A percentile compares a stretch with the other conserved stretches of the same genome.
These are phyloP conservation scores for Melastoma malabathricum DNA, from an alignment of 345 rosid species.

Conservation along the genomic window DNA sequence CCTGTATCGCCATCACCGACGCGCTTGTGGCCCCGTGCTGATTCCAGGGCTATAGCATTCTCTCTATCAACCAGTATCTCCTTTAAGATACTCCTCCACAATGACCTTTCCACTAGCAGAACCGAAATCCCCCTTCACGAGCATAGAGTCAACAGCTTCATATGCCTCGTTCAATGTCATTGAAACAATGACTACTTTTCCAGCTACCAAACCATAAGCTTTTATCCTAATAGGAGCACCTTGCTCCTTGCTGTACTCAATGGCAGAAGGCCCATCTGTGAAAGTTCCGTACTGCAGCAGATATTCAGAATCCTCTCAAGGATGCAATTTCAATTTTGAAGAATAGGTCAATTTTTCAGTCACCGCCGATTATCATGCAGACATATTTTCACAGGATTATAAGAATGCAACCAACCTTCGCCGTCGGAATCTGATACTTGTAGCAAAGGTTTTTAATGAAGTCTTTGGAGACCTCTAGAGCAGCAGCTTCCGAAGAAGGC, in stretches of 20 bases:
- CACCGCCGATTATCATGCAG: not conserved
- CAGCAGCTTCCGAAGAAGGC: constrained; percentile 93
- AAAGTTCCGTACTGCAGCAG: constrained; percentile 57
- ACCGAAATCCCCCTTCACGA: constrained; percentile 63
- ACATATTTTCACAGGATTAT: not conserved
- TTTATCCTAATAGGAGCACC: constrained; percentile 77
- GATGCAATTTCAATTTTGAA: not conserved
- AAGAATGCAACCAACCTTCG: constrained; percentile 44
- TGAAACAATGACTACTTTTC: constrained; percentile 87
- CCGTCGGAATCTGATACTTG: constrained; percentile 84
- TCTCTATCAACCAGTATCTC: constrained; percentile 94
- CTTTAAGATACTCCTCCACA: constrained; percentile 77
- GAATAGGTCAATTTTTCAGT: not conserved
- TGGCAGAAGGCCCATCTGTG: constrained; percentile 52
- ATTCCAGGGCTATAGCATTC: constrained; percentile 82
- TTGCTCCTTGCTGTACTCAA: constrained; percentile 53
- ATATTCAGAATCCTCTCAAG: not conserved
- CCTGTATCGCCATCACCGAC: constrained; percentile 97
- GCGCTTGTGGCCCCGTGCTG: constrained; percentile 92
- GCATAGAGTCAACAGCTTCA: constrained; percentile 87
- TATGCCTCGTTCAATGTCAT: constrained; percentile 65
- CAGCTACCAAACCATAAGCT: constrained; percentile 96
- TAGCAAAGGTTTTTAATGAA: constrained; percentile 85
- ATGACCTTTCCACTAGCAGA: constrained; percentile 67
- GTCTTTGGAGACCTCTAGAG: constrained; percentile 89